These are phyloP conservation scores for Simmondsia chinensis DNA, from an alignment of 148 eudicot genomes.

Conservation along the genomic window DNA sequence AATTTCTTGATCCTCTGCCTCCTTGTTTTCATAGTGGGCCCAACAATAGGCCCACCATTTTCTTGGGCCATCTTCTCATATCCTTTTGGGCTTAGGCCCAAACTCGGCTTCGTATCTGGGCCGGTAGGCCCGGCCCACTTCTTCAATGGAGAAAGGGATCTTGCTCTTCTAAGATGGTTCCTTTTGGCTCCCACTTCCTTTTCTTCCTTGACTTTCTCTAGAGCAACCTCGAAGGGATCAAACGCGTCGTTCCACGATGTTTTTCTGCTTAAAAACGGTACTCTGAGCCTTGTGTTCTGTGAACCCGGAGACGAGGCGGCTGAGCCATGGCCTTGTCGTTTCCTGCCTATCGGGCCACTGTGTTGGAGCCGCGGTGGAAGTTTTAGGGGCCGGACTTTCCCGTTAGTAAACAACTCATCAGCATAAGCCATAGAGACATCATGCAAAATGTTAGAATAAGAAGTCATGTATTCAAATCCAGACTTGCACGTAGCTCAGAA, in stretches of 20 bases:
- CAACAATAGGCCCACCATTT: not conserved
- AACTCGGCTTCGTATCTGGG: not conserved
- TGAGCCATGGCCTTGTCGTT: conserved; percentile 6
- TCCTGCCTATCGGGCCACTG: not conserved
- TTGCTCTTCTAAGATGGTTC: conserved; percentile 21
- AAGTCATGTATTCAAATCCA: conserved; percentile 11
- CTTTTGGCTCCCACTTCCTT: conserved; percentile 5
- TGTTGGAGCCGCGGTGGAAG: conserved; percentile 46
- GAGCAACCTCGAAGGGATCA: conserved; percentile 58
- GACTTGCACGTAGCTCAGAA: conserved; percentile 49
- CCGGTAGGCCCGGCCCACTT: conserved; percentile 5
- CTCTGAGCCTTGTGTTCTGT: conserved; percentile 14
- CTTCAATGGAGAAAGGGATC: conserved; percentile 43
- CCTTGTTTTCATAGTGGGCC: conserved; percentile 15
- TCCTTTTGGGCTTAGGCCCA: conserved; percentile 4
- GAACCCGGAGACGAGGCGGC: conserved; percentile 39
- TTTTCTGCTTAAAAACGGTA: conserved; percentile 28
- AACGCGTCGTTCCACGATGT: conserved; percentile 42
- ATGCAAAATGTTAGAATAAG: conserved; percentile 4
- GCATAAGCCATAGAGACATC: conserved; percentile 40
- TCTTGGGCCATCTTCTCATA: not conserved
- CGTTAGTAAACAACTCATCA: conserved; percentile 46
- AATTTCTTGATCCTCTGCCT: conserved; percentile 36
- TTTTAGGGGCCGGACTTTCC: conserved; percentile 46
- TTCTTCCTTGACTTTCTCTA: conserved; percentile 49